Base-by-base conservation (phyloP, 495 filamentous ascomycete genomes). In the Talaromyces wortmannii region DNA sequence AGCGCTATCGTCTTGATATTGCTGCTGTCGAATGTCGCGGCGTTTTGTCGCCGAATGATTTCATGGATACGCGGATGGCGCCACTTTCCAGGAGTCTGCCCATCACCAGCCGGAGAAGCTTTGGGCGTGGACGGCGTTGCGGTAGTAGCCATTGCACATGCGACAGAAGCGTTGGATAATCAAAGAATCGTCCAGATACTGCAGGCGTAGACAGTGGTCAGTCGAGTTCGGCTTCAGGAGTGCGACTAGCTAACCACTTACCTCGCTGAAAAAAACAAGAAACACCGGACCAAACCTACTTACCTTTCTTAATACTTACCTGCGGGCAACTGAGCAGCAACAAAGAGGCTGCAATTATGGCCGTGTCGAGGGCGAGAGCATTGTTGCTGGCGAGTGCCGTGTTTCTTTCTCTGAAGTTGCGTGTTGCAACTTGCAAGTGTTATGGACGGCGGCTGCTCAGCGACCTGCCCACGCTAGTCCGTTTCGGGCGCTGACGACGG, bases 11-110 rank as follows among this genome's bases (percentile, higher is more conserved):
- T 79, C 48, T 72, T 77, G 15, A 91, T 63, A 57, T 91, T 89
- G 51, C 76, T 77, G 48, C 89, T 82, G 17, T 80, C 80, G 66
- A 97, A 95, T 45, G 76, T 85, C 7, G 83, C 78, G 16, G 83
- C 84, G 68, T 84, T 82, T 55, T 88, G 88, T 31, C 92, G 83
- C 50, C 78, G 78, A 12, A 83, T 78, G 59, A 97, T 88, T 66
- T 95, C 90, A 58, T 86, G 74, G 48, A 95, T 72, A 31, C 83
- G 81, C 5, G 92, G 92, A 68, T 97, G 92, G 57, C 82, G 80
- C 92, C 92, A 97, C 70, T 86, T 89, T 49, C 92, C 92, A 12
- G 90, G 83, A 7, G 78, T 77, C 12, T 74, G 76, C n/a, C 78
- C 74, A 57, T 65, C 76, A 70, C 74, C 76, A 6, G 69, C 57